Evolutionary conservation across 2,329 filamentous ascomycete genomes (phyloP).

Genomic region (Tricladium varicosporioides): DNA sequence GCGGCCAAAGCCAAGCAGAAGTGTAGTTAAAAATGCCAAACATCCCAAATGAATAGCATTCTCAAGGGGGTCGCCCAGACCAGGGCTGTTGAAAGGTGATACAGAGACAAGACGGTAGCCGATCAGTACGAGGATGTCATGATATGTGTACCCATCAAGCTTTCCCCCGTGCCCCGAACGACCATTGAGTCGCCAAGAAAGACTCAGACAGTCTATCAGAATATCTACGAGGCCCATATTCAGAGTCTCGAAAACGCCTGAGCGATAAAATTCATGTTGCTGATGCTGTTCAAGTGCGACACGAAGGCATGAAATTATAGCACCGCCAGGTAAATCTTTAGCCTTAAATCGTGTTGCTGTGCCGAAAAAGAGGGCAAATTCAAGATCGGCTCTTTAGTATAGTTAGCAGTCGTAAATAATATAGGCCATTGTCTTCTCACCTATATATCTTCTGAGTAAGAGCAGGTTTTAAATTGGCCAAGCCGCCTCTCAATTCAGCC

Average conservation of each 20-base stretch:
- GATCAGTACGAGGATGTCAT: conserved; percentile 27
- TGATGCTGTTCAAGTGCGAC: neutral
- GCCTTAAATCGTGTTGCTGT: conserved; percentile 18
- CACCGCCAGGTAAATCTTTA: conserved; percentile 4
- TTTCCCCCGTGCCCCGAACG: conserved; percentile 11
- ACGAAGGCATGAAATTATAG: neutral
- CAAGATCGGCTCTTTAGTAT: conserved; percentile 25
- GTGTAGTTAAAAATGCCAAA: conserved; percentile 28
- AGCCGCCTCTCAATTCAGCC: conserved; percentile 34
- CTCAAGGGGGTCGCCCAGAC: conserved; percentile 7
- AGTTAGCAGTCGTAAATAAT: neutral
- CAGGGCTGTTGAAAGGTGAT: conserved; percentile 9
- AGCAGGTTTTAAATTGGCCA: conserved; percentile 21
- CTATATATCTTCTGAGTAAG: conserved; percentile 27
- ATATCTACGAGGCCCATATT: conserved; percentile 1
- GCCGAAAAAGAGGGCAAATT: conserved; percentile 27
- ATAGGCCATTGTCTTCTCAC: conserved; percentile 1
- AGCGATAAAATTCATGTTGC: neutral
- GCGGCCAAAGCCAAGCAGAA: conserved; percentile 13
- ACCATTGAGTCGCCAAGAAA: conserved; percentile 24
- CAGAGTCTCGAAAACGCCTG: neutral
- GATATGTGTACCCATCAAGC: conserved; percentile 26
- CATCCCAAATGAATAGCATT: conserved; percentile 30
- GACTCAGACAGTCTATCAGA: conserved; percentile 16
- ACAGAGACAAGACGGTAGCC: conserved; percentile 30